Conservation (phyloP, 768 basidiomycete species). For the Dacryopinax primogenitus region DNA sequence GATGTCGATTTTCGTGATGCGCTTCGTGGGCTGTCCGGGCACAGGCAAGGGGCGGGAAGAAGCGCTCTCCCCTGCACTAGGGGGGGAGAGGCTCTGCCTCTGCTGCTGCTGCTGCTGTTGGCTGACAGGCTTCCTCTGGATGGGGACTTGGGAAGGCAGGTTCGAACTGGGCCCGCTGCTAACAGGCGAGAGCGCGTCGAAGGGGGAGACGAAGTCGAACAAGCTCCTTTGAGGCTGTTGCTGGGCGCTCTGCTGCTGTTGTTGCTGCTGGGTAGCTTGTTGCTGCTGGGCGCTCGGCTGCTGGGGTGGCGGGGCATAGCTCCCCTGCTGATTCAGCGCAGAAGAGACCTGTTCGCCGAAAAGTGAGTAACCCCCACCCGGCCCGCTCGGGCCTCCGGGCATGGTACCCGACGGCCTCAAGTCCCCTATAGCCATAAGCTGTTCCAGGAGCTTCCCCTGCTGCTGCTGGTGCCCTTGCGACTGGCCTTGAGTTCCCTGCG, state of each 20-base stretch:
- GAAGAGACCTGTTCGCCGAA: constrained; percentile 11
- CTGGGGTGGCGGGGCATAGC: constrained; percentile 9
- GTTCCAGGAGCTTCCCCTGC: constrained; percentile 1
- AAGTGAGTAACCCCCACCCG: no score
- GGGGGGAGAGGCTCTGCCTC: constrained; percentile 11
- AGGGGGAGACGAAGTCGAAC: constrained; percentile 76
- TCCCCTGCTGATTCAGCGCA: constrained; percentile 10
- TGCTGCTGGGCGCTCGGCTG: constrained; percentile 5
- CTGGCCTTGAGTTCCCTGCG: no score
- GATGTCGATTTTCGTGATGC: constrained; percentile 13
- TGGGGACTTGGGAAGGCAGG: constrained; percentile 10
- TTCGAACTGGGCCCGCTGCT: not conserved
- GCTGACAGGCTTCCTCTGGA: constrained; percentile 6
- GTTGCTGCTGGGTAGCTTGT: no score
- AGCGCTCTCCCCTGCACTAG: constrained; percentile 9
- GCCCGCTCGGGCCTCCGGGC: constrained; percentile 9
- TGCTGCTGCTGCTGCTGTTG: constrained; percentile 14
- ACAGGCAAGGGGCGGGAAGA: not conserved
- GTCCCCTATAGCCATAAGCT: constrained; percentile 7
- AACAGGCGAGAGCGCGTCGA: constrained; percentile 51
- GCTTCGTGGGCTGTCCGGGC: not conserved
- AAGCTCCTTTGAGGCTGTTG: constrained; percentile 33
- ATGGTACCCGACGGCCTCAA: not conserved
- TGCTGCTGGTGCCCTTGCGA: no score
- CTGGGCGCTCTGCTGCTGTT: constrained; percentile 12